Base-by-base conservation (phyloP, 805 yeast species). In the Debaryomyces tyrocola region DNA sequence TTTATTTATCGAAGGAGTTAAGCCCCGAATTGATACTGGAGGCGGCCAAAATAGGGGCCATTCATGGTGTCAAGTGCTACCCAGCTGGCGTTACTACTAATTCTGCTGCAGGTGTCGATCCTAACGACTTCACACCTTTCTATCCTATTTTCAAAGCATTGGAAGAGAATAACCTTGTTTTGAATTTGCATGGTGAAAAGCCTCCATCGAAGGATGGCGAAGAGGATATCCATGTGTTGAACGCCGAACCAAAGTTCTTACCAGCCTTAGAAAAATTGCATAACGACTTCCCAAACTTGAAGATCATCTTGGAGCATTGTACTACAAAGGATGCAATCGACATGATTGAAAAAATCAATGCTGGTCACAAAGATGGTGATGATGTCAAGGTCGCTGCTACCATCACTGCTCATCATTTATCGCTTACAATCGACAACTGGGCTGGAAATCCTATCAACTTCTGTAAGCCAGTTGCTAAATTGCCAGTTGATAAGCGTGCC, bases 71-170 rank as follows among this genome's bases (percentile, higher is more conserved):
- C 55, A 94, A 94, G 66, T 90, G 96, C 64, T 94, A 94, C 65
- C 99, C 99, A 36, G 97, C 98, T 1, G 99, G 99, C 38, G 99
- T 94, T 28, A 94, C 99, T n/a, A 94, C 99, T 34, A 94, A 94
- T 70, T 90, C 97, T 8, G 67, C 79, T 41, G 87, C 85, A 3
- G 99, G 99, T 42, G 97, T 94, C 20, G 94, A 87, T 64, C 95
- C 95, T 20, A 89, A 90, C 57, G 96, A 92, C 59, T 94, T 94
- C 67, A 79, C 85, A 40, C 83, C 78, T 5, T 94, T 91, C 59
- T 94, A 90, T 64, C 96, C 97, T 4, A 77, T 94, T 8, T 94
- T 94, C 62, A 77, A 86, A 59, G 96, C 89, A 11, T 85, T 94
- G 92, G 85, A 92, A 67, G 77, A 81, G 52, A 79, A 87, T 51